Percentiles rank a stretch among this genome's conserved stretches.
Conservation (phyloP, 345 rosid genomes). For the Durio zibethinus region DNA sequence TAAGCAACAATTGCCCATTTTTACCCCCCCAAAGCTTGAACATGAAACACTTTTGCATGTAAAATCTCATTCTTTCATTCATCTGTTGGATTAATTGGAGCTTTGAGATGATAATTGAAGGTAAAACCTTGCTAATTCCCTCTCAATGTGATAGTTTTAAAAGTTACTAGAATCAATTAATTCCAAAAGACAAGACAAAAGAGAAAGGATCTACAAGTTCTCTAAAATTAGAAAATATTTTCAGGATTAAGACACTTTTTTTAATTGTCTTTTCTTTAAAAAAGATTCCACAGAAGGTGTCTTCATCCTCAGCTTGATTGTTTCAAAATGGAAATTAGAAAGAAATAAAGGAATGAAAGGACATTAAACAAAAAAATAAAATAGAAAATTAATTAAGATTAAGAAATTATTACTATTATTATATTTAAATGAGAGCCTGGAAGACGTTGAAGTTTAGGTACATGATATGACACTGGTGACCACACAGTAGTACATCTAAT, state of each 20-base stretch:
- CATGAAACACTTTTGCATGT: not conserved
- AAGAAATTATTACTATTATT: not conserved
- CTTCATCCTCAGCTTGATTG: conserved; percentile 10
- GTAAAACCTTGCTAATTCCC: no score
- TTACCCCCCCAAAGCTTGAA: not conserved
- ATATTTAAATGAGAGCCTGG: not conserved
- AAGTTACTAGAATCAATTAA: not conserved
- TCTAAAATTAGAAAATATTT: conserved; percentile 4
- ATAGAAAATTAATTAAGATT: not conserved
- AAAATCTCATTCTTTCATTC: not conserved
- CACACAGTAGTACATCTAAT: not conserved
- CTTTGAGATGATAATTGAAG: not conserved
- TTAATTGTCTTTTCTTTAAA: conserved; percentile 15
- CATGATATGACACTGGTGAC: conserved; percentile 40
- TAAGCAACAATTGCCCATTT: not conserved
- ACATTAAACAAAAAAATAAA: not conserved
- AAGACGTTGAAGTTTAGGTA: conserved; percentile 4
- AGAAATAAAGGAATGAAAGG: not conserved
- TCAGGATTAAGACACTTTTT: not conserved
- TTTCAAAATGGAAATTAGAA: not conserved
- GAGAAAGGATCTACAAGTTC: conserved; percentile 2
- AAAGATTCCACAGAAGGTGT: conserved; percentile 21
- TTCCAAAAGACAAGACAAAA: conserved; percentile 27
- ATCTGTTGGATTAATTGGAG: not conserved
- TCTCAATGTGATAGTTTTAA: not conserved